Conservation (phyloP, 2,329 filamentous ascomycete genomes). For the Sporothrix euskadiensis region DNA sequence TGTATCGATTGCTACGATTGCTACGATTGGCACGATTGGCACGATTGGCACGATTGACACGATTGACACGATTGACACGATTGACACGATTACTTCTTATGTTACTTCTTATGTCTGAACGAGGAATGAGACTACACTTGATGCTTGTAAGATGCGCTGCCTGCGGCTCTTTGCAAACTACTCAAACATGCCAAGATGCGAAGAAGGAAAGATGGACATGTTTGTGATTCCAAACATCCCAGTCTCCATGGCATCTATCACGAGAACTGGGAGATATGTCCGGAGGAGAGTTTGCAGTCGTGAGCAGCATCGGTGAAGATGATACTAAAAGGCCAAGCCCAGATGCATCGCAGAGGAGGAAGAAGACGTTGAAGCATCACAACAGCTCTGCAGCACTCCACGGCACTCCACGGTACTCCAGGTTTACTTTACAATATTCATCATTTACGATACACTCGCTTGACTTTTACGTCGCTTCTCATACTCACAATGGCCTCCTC, state of each 20-base stretch:
- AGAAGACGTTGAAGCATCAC: not conserved
- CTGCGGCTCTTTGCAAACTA: not conserved
- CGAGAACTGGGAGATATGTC: not conserved
- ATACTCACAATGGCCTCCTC: not conserved
- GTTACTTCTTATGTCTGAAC: too few relatives aligned
- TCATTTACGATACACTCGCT: not conserved
- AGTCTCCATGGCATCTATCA: not conserved
- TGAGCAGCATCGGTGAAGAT: not conserved
- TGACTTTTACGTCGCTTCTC: not conserved
- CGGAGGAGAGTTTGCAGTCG: too few relatives aligned
- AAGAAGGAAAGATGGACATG: not conserved
- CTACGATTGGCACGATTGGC: too few relatives aligned
- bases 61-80: too few relatives aligned
- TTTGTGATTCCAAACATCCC: not conserved
- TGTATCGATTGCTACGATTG: too few relatives aligned
- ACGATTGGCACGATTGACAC: too few relatives aligned
- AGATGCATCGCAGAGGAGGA: too few relatives aligned
- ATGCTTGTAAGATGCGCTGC: too few relatives aligned
- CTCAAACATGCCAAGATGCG: not conserved
- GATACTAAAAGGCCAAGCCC: not conserved
- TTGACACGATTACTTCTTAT: too few relatives aligned
- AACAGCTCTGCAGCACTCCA: not conserved
- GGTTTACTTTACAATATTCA: not conserved
- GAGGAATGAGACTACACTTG: too few relatives aligned
- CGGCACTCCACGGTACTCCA: not conserved